A percentile compares a stretch with the other conserved stretches of the same genome.
phyloP scores from a whole-genome alignment of 495 filamentous ascomycete genomes.

The Apiosordaria backusii region DNA sequence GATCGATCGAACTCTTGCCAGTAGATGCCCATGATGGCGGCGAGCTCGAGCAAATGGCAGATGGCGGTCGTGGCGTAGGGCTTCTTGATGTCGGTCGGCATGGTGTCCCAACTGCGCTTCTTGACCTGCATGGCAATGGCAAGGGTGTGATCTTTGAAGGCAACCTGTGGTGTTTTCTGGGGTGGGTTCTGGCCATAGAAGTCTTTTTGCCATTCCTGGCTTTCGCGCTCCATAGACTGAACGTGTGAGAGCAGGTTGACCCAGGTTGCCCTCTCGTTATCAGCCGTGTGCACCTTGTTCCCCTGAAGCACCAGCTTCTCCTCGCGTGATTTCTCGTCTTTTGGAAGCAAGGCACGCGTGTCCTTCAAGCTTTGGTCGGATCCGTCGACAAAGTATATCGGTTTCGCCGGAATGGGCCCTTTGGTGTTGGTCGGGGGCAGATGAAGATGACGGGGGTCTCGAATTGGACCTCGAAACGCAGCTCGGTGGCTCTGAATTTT shows the following conservation, averaged over 20 bases:
- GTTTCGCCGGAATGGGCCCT: conserved; percentile 35
- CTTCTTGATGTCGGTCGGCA: conserved; percentile 45
- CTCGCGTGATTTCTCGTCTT: conserved; percentile 20
- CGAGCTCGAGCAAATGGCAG: conserved; percentile 49
- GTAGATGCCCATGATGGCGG: conserved; percentile 48
- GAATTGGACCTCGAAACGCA: conserved; percentile 50
- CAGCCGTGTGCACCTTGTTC: conserved; percentile 40
- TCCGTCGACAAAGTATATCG: conserved; percentile 41
- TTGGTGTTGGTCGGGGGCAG: conserved; percentile 38
- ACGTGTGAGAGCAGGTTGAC: conserved; percentile 41
- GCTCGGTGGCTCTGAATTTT: conserved; percentile 38
- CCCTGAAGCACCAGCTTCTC: conserved; percentile 15
- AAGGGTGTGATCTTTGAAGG: conserved; percentile 33
- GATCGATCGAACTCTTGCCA: conserved; percentile 49
- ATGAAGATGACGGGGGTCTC: conserved; percentile 50
- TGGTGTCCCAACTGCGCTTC: conserved; percentile 49
- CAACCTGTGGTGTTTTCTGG: background rate
- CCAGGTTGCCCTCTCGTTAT: conserved; percentile 50
- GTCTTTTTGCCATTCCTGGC: conserved; percentile 37
- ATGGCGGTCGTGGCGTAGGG: conserved; percentile 50
- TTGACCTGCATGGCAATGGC: conserved; percentile 47
- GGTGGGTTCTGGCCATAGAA: conserved; percentile 24
- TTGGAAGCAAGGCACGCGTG: conserved; percentile 28
- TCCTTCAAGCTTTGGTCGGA: conserved; percentile 33
- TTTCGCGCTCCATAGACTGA: conserved; percentile 44